A percentile compares a stretch with the other conserved stretches of the same genome.
phyloP scores from a whole-genome alignment of 2,329 filamentous ascomycete genomes.

The Rhynchosporium agropyri region DNA sequence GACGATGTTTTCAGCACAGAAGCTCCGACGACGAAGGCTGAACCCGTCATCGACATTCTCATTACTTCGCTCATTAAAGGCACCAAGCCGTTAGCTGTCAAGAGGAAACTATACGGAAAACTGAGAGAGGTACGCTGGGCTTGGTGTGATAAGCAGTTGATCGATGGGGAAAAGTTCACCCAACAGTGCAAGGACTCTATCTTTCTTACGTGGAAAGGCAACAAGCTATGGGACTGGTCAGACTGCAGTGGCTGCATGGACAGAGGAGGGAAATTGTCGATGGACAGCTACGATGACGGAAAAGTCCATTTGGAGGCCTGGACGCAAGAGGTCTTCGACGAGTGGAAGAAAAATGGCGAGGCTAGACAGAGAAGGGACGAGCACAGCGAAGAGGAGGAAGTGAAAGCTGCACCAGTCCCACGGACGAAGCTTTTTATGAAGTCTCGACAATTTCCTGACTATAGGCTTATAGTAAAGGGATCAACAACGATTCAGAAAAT shows the following conservation, averaged over 20 bases:
- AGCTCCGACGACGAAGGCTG: slow-evolving; percentile 32
- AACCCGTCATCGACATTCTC: slow-evolving; percentile 63
- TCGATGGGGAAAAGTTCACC: slow-evolving; percentile 45
- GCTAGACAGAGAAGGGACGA: slow-evolving; percentile 22
- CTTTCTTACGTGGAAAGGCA: slow-evolving; percentile 79
- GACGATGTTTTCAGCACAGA: slow-evolving; percentile 27
- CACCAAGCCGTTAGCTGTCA: slow-evolving; percentile 63
- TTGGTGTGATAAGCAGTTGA: slow-evolving; percentile 68
- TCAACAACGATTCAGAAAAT: slow-evolving; percentile 65
- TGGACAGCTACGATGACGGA: slow-evolving; percentile 52
- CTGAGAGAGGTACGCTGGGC: slow-evolving; percentile 67
- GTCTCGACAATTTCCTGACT: slow-evolving; percentile 52
- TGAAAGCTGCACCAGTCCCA: slow-evolving; percentile 34
- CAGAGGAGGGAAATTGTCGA: slow-evolving; percentile 36
- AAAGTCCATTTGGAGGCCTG: slow-evolving; percentile 77
- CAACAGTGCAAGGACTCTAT: slow-evolving; percentile 54
- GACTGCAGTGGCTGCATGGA: slow-evolving; percentile 58
- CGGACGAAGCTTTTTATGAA: slow-evolving; percentile 57
- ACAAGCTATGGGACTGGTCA: slow-evolving; percentile 73
- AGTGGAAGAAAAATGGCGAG: slow-evolving; percentile 34
- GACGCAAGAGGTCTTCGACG: slow-evolving; percentile 64
- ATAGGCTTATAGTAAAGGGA: slow-evolving; percentile 54
- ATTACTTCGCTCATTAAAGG: slow-evolving; percentile 68
- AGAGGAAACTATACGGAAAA: slow-evolving; percentile 66
- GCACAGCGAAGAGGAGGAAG: slow-evolving; percentile 34